Conservation (phyloP, 768 basidiomycete species). For the Tricholoma furcatifolium region DNA sequence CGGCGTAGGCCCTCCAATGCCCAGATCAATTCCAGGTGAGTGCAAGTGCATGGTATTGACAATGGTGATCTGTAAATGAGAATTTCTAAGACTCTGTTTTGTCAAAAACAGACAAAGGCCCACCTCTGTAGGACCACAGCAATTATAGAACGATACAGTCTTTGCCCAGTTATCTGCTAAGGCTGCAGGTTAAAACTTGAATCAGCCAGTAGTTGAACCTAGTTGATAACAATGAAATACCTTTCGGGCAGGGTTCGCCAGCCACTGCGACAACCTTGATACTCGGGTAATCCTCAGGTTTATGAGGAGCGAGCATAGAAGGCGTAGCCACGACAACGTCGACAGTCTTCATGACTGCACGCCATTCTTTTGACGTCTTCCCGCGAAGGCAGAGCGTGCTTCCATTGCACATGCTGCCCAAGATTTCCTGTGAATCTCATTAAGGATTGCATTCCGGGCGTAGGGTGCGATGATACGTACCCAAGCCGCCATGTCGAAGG, state of each 20-base stretch:
- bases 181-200: constrained; percentile 19
- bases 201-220: neutral
- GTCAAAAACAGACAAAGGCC: neutral
- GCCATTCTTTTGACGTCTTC: constrained; percentile 49
- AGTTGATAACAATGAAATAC: constrained; percentile 22
- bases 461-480: constrained; percentile 18
- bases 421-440: constrained; percentile 47
- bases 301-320: constrained; percentile 46
- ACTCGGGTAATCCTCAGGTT: constrained; percentile 47
- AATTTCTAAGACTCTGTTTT: neutral
- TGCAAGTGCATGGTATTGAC: constrained; percentile 52
- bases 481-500: constrained; percentile 69
- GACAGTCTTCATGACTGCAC: constrained; percentile 43
- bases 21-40: constrained; percentile 33
- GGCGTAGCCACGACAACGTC: constrained; percentile 55
- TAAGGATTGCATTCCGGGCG: constrained; percentile 28
- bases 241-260: constrained; percentile 51
- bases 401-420: constrained; percentile 50
- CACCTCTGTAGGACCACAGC: constrained; percentile 57
- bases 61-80: constrained; percentile 40
- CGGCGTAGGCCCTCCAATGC: constrained; percentile 48
- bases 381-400: constrained; percentile 52
- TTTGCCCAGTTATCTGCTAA: constrained; percentile 43
- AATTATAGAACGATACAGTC: constrained; percentile 42
- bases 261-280: constrained; percentile 50